Conservation (phyloP, 1,284 basidiomycete species). For the Heterobasidion irregulare region DNA sequence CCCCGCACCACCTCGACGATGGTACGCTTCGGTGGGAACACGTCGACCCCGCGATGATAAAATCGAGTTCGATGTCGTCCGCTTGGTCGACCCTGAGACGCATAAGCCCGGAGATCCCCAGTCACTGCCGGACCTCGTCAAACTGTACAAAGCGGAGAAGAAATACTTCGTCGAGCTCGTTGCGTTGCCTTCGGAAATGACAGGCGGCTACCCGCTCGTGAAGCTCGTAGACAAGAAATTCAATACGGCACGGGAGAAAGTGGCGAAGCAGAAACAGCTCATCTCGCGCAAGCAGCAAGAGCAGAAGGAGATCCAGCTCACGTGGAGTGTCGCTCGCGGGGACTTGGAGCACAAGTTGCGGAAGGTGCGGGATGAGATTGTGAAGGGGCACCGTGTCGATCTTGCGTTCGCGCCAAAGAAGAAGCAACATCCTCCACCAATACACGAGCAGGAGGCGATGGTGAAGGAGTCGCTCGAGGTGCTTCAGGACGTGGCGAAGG, state of each 20-base stretch:
- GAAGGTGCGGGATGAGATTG: conserved; percentile 50
- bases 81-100: conserved; percentile 41
- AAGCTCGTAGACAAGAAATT: conserved; percentile 34
- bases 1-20: not conserved
- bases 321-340: conserved; percentile 52
- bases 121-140: conserved; percentile 29
- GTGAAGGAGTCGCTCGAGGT: conserved; percentile 30
- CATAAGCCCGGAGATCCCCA: conserved; percentile 28
- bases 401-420: conserved; percentile 48
- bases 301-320: conserved; percentile 67
- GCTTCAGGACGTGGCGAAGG: conserved; percentile 38
- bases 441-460: conserved; percentile 27
- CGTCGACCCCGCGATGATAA: conserved; percentile 15
- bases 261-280: conserved; percentile 23
- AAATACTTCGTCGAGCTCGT: conserved; percentile 44
- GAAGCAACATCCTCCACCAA: conserved; percentile 24
- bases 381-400: conserved; percentile 50
- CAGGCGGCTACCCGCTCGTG: conserved; percentile 29
- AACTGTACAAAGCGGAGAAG: conserved; percentile 1
- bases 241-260: conserved; percentile 21
- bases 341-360: conserved; percentile 65
- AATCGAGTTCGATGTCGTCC: conserved; percentile 27
- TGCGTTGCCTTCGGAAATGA: conserved; percentile 29
- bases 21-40: not conserved
- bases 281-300: conserved; percentile 26